Evolutionary conservation across 331 rosid genomes (phyloP).

Genomic region (Stylosanthes scabra): DNA sequence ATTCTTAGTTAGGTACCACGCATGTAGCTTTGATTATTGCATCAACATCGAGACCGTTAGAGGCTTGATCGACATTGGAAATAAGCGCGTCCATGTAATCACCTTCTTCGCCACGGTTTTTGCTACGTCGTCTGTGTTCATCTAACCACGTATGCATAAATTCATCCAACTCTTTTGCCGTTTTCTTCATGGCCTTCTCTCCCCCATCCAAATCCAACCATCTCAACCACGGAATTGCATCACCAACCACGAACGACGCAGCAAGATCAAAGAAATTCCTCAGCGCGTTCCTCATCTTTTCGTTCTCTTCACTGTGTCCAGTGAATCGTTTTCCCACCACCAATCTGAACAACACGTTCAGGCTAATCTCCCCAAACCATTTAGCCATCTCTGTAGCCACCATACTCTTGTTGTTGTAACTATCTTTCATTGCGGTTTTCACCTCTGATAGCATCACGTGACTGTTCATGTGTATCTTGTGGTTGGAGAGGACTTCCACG

Average conservation of each 20-base stretch:
- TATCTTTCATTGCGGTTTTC: not conserved
- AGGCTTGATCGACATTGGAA: conserved; percentile 9
- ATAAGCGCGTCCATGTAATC: conserved; percentile 62
- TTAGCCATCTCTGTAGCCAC: conserved; percentile 31
- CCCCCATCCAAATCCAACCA: conserved; percentile 73
- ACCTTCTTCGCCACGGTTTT: not conserved
- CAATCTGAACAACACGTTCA: conserved; percentile 16
- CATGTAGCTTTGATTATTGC: conserved; percentile 46
- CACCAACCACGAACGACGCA: conserved; percentile 38
- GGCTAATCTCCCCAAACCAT: conserved; percentile 38
- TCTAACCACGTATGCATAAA: conserved; percentile 32
- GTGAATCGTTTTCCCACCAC: conserved; percentile 33
- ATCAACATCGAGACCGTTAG: conserved; percentile 36
- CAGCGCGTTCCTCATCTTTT: conserved; percentile 28
- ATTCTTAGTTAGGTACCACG: not conserved
- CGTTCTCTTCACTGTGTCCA: conserved; percentile 12
- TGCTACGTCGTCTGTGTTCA: conserved; percentile 43
- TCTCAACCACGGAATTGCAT: conserved; percentile 52
- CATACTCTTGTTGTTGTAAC: not conserved
- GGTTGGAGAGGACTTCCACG: not conserved
- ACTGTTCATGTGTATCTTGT: not conserved
- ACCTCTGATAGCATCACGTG: not conserved
- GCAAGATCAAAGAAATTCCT: conserved; percentile 32
- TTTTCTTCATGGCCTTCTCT: conserved; percentile 57
- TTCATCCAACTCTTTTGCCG: conserved; percentile 36